Evolutionary conservation across 768 basidiomycete species (phyloP).

Genomic region (Erythrobasidium yunnanense): DNA sequence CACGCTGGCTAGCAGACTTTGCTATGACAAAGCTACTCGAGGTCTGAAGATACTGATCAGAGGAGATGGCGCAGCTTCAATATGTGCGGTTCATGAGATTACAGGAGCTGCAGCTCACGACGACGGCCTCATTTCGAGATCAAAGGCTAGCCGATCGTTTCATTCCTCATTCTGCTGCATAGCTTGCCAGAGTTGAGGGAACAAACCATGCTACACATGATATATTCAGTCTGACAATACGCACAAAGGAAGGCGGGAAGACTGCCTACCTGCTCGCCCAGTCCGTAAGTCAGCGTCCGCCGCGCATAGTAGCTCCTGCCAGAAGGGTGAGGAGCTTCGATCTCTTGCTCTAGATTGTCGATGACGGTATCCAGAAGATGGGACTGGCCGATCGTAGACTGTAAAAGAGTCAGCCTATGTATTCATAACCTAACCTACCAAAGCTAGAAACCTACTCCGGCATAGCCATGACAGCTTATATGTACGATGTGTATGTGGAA

Average conservation of each 20-base stretch:
- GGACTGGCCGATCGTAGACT: conserved; percentile 76
- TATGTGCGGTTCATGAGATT: no score
- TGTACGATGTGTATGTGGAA: conserved; percentile 37
- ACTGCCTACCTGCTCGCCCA: conserved; percentile 27
- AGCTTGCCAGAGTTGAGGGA: not conserved
- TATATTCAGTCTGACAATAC: not conserved
- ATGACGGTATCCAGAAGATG: conserved; percentile 89
- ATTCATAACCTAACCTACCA: not conserved
- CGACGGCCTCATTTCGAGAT: no score
- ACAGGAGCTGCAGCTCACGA: no score
- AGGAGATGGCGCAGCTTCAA: no score
- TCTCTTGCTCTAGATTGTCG: conserved; percentile 34
- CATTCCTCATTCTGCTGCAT: not conserved
- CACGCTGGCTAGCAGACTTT: no score
- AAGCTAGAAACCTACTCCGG: not conserved
- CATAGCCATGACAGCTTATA: not conserved
- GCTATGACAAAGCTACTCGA: no score
- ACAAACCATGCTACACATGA: not conserved
- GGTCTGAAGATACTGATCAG: no score
- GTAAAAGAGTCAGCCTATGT: conserved; percentile 34
- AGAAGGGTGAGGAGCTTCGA: not conserved
- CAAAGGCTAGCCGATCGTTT: no score
- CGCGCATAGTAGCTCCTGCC: conserved; percentile 24
- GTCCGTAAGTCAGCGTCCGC: conserved; percentile 33
- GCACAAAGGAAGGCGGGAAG: not conserved